A percentile compares a stretch with the other conserved stretches of the same genome.
These are phyloP conservation scores for Murraya paniculata DNA, from an alignment of 345 rosid genomes.

Conservation along the genomic window DNA sequence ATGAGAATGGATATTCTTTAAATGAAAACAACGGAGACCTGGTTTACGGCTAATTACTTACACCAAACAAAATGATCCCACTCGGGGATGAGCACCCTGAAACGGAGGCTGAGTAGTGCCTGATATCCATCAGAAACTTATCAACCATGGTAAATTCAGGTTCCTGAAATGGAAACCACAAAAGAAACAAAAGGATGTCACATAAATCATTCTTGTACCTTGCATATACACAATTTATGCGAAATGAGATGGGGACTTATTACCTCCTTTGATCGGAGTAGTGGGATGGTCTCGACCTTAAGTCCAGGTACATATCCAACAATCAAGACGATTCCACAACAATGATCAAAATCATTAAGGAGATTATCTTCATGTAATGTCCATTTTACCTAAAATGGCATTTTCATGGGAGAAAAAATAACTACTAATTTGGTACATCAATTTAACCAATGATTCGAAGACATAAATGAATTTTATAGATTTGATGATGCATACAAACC, in stretches of 20 bases:
- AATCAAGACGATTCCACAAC: slow-evolving; percentile 38
- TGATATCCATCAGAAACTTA: slow-evolving; percentile 33
- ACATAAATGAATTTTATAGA: neutral
- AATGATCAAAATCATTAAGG: neutral
- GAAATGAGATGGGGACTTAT: neutral
- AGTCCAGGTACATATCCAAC: slow-evolving; percentile 50
- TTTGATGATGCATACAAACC: slow-evolving; percentile 13
- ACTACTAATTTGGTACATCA: neutral
- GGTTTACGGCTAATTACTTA: slow-evolving; percentile 17
- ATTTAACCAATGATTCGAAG: neutral
- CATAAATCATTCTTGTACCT: too few species aligned
- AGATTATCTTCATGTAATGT: neutral
- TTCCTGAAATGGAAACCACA: slow-evolving; percentile 11
- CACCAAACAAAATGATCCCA: slow-evolving; percentile 44
- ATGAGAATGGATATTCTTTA: neutral
- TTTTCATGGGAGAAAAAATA: neutral
- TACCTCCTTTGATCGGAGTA: slow-evolving; percentile 29
- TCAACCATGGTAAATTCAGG: slow-evolving; percentile 19
- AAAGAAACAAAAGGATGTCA: neutral
- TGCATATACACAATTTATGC: neutral
- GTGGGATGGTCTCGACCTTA: slow-evolving; percentile 30
- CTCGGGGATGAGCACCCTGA: slow-evolving; percentile 28
- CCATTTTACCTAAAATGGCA: slow-evolving; percentile 21
- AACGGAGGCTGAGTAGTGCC: slow-evolving; percentile 21
- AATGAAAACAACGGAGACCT: neutral